These are phyloP conservation scores for Trichophyton verrucosum DNA, from an alignment of 2,329 filamentous ascomycete genomes.

Conservation along the genomic window DNA sequence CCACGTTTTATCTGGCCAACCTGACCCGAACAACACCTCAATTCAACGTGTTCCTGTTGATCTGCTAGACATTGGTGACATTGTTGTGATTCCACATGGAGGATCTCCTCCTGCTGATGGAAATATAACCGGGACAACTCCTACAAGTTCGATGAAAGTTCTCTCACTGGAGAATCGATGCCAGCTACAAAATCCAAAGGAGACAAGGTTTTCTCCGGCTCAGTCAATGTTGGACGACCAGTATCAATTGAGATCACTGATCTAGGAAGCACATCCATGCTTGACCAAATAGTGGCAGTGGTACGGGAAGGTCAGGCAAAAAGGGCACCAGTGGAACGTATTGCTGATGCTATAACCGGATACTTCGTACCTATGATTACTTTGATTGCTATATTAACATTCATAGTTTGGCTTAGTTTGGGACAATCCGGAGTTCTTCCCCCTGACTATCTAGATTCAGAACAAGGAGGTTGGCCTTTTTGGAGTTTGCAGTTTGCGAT, in stretches of 20 bases:
- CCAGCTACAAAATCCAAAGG: slow-evolving; percentile 32
- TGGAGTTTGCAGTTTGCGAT: slow-evolving; percentile 57
- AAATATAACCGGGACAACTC: slow-evolving; percentile 43
- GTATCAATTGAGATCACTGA: slow-evolving; percentile 34
- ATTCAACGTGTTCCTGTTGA: slow-evolving; percentile 47
- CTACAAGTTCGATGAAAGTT: slow-evolving; percentile 74
- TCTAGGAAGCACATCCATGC: slow-evolving; percentile 37
- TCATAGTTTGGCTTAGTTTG: slow-evolving; percentile 36
- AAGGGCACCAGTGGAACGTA: slow-evolving; percentile 36
- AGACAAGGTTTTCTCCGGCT: slow-evolving; percentile 36
- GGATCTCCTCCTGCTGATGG: slow-evolving; percentile 79
- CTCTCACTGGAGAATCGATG: slow-evolving; percentile 53
- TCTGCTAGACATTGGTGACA: slow-evolving; percentile 60
- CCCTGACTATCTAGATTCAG: slow-evolving; percentile 39
- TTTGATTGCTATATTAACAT: slow-evolving; percentile 36
- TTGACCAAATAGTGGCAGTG: slow-evolving; percentile 38
- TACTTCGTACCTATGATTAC: slow-evolving; percentile 41
- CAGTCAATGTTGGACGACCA: slow-evolving; percentile 37
- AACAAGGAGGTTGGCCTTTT: slow-evolving; percentile 40
- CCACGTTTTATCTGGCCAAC: slow-evolving; percentile 1
- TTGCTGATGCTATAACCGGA: slow-evolving; percentile 37
- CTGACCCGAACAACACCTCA: slow-evolving; percentile 10
- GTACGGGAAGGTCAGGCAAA: slow-evolving; percentile 39
- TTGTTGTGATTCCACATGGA: slow-evolving; percentile 64
- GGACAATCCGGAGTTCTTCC: slow-evolving; percentile 33